phyloP scores from a whole-genome alignment of 352 stramenopile species.

The Pythium oligandrum region DNA sequence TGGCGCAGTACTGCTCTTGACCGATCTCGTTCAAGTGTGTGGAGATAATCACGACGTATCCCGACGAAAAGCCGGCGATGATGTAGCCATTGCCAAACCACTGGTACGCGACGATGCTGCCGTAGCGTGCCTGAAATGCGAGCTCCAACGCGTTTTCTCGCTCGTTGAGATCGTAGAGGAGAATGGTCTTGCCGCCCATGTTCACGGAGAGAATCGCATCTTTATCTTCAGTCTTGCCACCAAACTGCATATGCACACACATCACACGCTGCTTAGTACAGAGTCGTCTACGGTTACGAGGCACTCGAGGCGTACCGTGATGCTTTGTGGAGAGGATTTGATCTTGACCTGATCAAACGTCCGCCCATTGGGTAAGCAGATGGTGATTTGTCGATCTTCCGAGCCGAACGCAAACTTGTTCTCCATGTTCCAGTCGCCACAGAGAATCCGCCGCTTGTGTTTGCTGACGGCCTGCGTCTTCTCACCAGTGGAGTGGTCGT shows the following conservation, averaged over 20 bases:
- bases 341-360: slow-evolving; percentile 79
- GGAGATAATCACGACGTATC: slow-evolving; percentile 90
- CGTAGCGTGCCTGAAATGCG: slow-evolving; percentile 87
- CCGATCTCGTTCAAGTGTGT: slow-evolving; percentile 88
- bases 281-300: not conserved
- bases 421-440: slow-evolving; percentile 74
- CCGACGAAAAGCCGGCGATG: slow-evolving; percentile 87
- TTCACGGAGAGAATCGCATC: slow-evolving; percentile 86
- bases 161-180: slow-evolving; percentile 87
- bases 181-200: slow-evolving; percentile 86
- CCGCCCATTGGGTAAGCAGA: slow-evolving; percentile 52
- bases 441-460: slow-evolving; percentile 76
- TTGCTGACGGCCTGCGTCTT: slow-evolving; percentile 61
- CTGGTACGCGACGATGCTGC: slow-evolving; percentile 83
- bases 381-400: slow-evolving; percentile 75
- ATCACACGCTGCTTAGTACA: slow-evolving; percentile 2
- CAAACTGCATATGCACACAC: slow-evolving; percentile 45
- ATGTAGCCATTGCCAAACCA: slow-evolving; percentile 90
- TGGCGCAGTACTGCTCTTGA: slow-evolving; percentile 82
- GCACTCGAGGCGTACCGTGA: slow-evolving; percentile 27
- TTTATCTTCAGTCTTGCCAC: slow-evolving; percentile 61
- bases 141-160: slow-evolving; percentile 89
- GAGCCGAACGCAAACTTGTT: slow-evolving; percentile 81
- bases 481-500: slow-evolving; percentile 50
- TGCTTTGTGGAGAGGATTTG: slow-evolving; percentile 61